These are phyloP conservation scores for Fusarium floridanum DNA, from an alignment of 2,329 filamentous ascomycete genomes.

Conservation along the genomic window DNA sequence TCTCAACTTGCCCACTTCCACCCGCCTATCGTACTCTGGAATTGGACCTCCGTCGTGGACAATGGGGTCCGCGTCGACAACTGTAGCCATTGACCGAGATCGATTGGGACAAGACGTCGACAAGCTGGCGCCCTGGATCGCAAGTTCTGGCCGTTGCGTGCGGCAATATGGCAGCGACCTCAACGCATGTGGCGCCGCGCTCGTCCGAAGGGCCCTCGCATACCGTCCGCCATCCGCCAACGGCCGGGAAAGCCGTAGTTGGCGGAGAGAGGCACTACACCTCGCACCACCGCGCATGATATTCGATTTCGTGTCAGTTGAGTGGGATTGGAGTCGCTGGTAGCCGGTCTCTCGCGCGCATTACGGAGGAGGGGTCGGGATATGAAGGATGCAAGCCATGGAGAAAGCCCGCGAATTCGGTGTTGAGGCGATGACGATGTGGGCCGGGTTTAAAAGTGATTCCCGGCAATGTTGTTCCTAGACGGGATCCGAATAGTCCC, in stretches of 20 bases:
- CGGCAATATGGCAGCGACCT: conserved; percentile 18
- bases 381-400: conserved; percentile 28
- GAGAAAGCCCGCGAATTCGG: conserved; percentile 43
- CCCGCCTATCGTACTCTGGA: conserved; percentile 87
- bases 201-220: conserved; percentile 41
- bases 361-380: conserved; percentile 6
- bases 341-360: conserved; percentile 22
- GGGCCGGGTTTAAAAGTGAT: conserved; percentile 46
- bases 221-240: conserved; percentile 32
- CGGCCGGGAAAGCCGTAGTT: conserved; percentile 24
- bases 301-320: conserved; percentile 13
- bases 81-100: conserved; percentile 48
- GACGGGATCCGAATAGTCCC: conserved; percentile 35
- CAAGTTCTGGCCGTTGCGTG: conserved; percentile 5
- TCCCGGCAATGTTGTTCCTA: conserved; percentile 31
- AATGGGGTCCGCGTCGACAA: conserved; percentile 35
- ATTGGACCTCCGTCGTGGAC: conserved; percentile 74
- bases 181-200: conserved; percentile 26
- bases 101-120: conserved; percentile 22
- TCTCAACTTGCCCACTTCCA: conserved; percentile 77
- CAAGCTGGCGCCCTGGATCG: conserved; percentile 6
- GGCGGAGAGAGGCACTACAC: conserved; percentile 34
- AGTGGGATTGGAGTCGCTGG: background rate
- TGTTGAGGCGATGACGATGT: conserved; percentile 43
- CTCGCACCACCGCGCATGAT: conserved; percentile 39